Evolutionary conservation across 2,329 filamentous ascomycete genomes (phyloP).

Genomic region (Pyrenophora tritici-repentis): DNA sequence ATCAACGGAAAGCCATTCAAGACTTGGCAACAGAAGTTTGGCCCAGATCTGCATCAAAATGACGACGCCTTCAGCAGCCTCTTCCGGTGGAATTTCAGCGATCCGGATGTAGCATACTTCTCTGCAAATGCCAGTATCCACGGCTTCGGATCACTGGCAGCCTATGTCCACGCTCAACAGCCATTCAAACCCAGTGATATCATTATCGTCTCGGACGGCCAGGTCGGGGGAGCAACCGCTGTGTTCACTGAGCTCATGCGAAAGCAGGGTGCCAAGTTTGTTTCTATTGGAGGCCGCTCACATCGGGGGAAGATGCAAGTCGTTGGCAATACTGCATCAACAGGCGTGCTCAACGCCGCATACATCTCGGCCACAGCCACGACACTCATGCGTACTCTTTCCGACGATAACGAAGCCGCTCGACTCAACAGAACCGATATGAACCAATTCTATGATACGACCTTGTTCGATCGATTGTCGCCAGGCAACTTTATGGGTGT

Average conservation of each 20-base stretch:
- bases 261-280: neutral
- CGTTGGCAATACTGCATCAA: neutral
- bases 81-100: slow-evolving; percentile 58
- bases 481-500: neutral
- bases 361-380: neutral
- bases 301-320: neutral
- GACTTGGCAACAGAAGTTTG: slow-evolving; percentile 55
- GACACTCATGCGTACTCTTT: too few relatives aligned
- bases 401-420: neutral
- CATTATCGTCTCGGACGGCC: neutral
- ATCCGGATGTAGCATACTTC: slow-evolving; percentile 45
- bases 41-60: slow-evolving; percentile 45
- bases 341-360: neutral
- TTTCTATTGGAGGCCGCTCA: neutral
- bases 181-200: neutral
- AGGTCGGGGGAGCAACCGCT: neutral
- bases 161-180: too few relatives aligned
- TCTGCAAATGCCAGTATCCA: slow-evolving; percentile 43
- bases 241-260: neutral
- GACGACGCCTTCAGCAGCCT: slow-evolving; percentile 63
- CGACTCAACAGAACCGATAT: neutral
- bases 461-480: neutral
- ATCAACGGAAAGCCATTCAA: slow-evolving; percentile 57
- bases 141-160: slow-evolving; percentile 11
- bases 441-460: neutral